phyloP scores from a whole-genome alignment of 163 green algal genomes.

The Prototheca cutis region DNA sequence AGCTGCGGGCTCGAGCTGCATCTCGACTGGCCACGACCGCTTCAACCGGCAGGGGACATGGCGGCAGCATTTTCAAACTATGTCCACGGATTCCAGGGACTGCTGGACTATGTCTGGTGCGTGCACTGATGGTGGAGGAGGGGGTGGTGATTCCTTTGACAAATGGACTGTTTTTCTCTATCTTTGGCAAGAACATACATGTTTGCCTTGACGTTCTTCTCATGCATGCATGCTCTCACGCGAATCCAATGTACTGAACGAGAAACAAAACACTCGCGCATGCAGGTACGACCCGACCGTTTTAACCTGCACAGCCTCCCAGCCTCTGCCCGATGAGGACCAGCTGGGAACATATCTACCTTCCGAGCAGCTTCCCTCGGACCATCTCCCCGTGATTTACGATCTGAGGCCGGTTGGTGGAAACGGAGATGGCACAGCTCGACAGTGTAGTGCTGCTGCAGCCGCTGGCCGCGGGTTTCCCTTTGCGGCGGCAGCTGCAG shows the following conservation, averaged over 20 bases:
- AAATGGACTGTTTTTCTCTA: too few species aligned
- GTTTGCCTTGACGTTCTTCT: too few species aligned
- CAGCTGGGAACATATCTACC: conserved; percentile 64
- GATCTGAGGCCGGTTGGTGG: too few species aligned
- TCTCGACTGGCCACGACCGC: neutral
- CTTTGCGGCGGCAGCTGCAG: too few species aligned
- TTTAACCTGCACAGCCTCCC: conserved; percentile 26
- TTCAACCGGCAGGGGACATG: conserved; percentile 41
- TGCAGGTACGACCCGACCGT: conserved; percentile 33
- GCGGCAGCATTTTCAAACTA: conserved; percentile 63
- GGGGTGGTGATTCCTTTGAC: too few species aligned
- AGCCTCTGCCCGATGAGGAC: conserved; percentile 39
- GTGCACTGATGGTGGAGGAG: neutral
- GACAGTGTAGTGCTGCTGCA: too few species aligned
- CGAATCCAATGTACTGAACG: too few species aligned
- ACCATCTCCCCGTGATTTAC: conserved; percentile 69
- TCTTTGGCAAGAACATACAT: too few species aligned
- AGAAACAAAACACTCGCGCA: too few species aligned
- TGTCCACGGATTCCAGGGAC: conserved; percentile 65
- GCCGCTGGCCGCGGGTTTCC: too few species aligned
- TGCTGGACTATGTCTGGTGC: conserved; percentile 81
- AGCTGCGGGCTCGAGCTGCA: neutral
- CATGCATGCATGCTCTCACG: too few species aligned
- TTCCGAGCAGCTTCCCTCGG: conserved; percentile 56
- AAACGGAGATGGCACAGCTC: too few species aligned